These are phyloP conservation scores for Lumnitzera littorea DNA, from an alignment of 345 rosid genomes.

Conservation along the genomic window DNA sequence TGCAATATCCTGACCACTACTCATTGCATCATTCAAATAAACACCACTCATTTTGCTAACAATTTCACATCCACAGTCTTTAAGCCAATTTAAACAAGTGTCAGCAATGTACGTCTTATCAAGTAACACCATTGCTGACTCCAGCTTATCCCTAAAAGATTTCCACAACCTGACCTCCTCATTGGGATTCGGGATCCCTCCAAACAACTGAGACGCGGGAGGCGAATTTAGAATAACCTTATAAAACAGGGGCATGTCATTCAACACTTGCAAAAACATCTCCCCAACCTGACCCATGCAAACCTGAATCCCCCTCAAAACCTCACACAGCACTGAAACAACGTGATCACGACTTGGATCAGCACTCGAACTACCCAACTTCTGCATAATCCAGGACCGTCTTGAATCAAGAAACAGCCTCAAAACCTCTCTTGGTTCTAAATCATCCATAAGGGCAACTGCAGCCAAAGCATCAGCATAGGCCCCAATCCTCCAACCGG, in stretches of 20 bases:
- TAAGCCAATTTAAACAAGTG: slow-evolving; percentile 77
- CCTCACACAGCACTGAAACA: slow-evolving; percentile 65
- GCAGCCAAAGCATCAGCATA: slow-evolving; percentile 91
- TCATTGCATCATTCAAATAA: slow-evolving; percentile 57
- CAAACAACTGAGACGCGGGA: slow-evolving; percentile 88
- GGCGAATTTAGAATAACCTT: slow-evolving; percentile 78
- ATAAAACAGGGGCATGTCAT: slow-evolving; percentile 87
- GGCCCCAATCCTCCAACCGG: slow-evolving; percentile 36
- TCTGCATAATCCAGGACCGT: slow-evolving; percentile 72
- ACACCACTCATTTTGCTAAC: slow-evolving; percentile 56
- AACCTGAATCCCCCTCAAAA: slow-evolving; percentile 63
- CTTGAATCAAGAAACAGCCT: slow-evolving; percentile 70
- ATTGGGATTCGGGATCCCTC: slow-evolving; percentile 92
- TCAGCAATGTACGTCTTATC: slow-evolving; percentile 48
- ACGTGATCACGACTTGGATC: slow-evolving; percentile 30
- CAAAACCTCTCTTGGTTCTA: slow-evolving; percentile 64
- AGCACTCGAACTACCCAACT: slow-evolving; percentile 38
- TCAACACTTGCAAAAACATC: slow-evolving; percentile 79
- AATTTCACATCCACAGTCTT: slow-evolving; percentile 56
- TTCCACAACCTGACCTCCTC: slow-evolving; percentile 92
- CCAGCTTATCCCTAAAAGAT: slow-evolving; percentile 70
- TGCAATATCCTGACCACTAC: slow-evolving; percentile 69
- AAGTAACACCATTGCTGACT: slow-evolving; percentile 45
- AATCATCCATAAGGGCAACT: slow-evolving; percentile 70
- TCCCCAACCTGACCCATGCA: slow-evolving; percentile 89